These are phyloP conservation scores for Leptographium radiaticola DNA, from an alignment of 2,329 filamentous ascomycete genomes.

Conservation along the genomic window DNA sequence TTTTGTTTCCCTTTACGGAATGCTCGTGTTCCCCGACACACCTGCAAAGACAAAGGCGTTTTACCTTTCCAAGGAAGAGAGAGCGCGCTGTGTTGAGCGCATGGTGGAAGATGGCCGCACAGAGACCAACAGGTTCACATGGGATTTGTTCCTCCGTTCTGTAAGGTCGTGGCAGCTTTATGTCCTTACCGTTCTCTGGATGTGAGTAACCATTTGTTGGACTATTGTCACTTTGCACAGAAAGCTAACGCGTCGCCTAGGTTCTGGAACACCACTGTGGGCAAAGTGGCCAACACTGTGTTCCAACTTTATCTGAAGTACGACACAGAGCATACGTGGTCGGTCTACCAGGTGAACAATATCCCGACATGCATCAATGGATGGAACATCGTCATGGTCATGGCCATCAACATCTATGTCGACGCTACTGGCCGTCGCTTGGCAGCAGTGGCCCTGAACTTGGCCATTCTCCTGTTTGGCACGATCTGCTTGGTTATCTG, in stretches of 20 bases:
- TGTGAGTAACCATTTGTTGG: slow-evolving; percentile 7
- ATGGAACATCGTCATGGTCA: slow-evolving; percentile 17
- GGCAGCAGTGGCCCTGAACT: slow-evolving; percentile 14
- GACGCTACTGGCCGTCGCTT: slow-evolving; percentile 21
- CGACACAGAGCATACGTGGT: slow-evolving; percentile 15
- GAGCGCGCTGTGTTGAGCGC: slow-evolving; percentile 25
- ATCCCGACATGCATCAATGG: slow-evolving; percentile 18
- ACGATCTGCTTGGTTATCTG: slow-evolving; percentile 19
- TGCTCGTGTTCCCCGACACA: slow-evolving; percentile 34
- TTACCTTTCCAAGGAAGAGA: slow-evolving; percentile 20
- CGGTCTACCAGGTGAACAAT: slow-evolving; percentile 18
- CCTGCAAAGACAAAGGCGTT: slow-evolving; percentile 24
- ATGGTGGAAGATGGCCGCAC: slow-evolving; percentile 16
- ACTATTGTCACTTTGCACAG: neutral
- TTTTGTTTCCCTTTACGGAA: slow-evolving; percentile 36
- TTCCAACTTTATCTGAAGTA: slow-evolving; percentile 17
- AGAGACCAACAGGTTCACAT: slow-evolving; percentile 14
- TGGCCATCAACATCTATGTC: slow-evolving; percentile 16
- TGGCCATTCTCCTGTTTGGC: slow-evolving; percentile 16
- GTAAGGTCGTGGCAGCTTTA: slow-evolving; percentile 16
- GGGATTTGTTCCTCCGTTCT: slow-evolving; percentile 13
- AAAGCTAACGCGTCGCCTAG: neutral
- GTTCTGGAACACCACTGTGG: slow-evolving; percentile 7
- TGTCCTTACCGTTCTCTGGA: slow-evolving; percentile 16
- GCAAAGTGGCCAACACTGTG: slow-evolving; percentile 11